Evolutionary conservation across 2,329 filamentous ascomycete species (phyloP).

Genomic region (Rutstroemia sp.): DNA sequence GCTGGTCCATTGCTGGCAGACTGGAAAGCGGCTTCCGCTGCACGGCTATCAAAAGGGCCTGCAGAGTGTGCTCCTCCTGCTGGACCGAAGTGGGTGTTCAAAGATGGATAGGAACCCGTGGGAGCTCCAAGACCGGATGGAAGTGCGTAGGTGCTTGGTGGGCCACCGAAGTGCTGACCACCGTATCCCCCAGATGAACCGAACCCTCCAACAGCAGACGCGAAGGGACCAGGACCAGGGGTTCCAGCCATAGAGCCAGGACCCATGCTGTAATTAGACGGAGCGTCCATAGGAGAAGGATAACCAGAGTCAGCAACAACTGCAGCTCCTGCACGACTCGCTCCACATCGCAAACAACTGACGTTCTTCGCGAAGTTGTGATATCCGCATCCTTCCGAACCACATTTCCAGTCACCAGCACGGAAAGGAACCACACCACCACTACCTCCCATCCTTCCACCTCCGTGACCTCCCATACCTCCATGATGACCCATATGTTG

Average conservation of each 20-base stretch:
- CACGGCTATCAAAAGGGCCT: conserved; percentile 85
- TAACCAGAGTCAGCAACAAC: conserved; percentile 93
- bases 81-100: conserved; percentile 73
- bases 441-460: conserved; percentile 70
- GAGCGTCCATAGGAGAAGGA: conserved; percentile 81
- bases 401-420: conserved; percentile 98
- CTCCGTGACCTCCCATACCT: conserved; percentile 45
- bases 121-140: conserved; percentile 78
- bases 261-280: conserved; percentile 76
- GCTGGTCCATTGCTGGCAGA: conserved; percentile 76
- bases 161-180: conserved; percentile 78
- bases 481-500: conserved; percentile 62
- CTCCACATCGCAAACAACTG: conserved; percentile 91
- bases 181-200: conserved; percentile 55
- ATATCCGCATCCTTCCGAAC: conserved; percentile 93
- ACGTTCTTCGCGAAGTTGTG: conserved; percentile 99
- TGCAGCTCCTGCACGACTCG: conserved; percentile 85
- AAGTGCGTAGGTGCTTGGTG: conserved; percentile 81
- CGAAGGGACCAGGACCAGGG: conserved; percentile 69
- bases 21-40: conserved; percentile 90
- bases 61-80: conserved; percentile 73
- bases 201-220: conserved; percentile 61
- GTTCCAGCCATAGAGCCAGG: conserved; percentile 81
- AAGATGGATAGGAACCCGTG: conserved; percentile 70
- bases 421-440: conserved; percentile 91